Evolutionary conservation across 2,329 filamentous ascomycete species (phyloP).

Genomic region (Lasiodiplodia hormozganensis): DNA sequence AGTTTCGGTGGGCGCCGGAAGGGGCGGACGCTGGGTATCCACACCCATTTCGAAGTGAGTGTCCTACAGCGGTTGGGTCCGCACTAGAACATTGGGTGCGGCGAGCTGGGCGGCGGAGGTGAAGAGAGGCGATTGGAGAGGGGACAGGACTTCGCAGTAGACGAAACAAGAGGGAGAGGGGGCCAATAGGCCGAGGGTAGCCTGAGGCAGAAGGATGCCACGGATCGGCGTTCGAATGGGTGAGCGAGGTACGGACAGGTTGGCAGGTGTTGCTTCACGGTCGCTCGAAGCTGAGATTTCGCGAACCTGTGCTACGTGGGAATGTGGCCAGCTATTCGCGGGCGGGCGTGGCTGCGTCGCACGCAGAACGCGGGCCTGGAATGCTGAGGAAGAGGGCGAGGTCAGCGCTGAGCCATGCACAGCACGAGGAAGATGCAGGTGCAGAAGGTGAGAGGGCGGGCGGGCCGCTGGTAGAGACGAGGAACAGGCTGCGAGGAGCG

Average conservation of each 20-base stretch:
- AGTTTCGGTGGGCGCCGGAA: slow-evolving; percentile 81
- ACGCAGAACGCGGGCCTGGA: slow-evolving; percentile 15
- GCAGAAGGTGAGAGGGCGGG: slow-evolving; percentile 14
- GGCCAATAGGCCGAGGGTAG: slow-evolving; percentile 9
- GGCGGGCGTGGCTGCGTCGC: slow-evolving; percentile 15
- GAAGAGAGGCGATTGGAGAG: not conserved
- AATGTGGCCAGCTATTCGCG: slow-evolving; percentile 18
- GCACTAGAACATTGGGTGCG: slow-evolving; percentile 15
- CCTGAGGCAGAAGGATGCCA: not conserved
- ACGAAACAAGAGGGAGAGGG: not conserved
- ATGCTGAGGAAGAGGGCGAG: slow-evolving; percentile 8
- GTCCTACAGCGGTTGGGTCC: not conserved
- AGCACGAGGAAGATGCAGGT: slow-evolving; percentile 21
- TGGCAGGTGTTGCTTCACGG: slow-evolving; percentile 13
- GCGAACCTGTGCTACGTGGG: slow-evolving; percentile 15
- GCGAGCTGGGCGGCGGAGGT: not conserved
- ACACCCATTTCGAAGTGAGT: slow-evolving; percentile 47
- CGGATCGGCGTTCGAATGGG: slow-evolving; percentile 10
- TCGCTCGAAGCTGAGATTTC: slow-evolving; percentile 25
- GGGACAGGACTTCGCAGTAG: not conserved
- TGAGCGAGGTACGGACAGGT: slow-evolving; percentile 13
- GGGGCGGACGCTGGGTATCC: slow-evolving; percentile 59
- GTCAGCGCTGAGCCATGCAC: slow-evolving; percentile 19
- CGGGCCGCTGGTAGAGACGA: slow-evolving; percentile 11
- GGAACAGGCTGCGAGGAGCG: slow-evolving; percentile 10